A percentile compares a stretch with the other conserved stretches of the same genome.
These are phyloP conservation scores for Citrullus colocynthis DNA, from an alignment of 306 rosid species.

Conservation along the genomic window DNA sequence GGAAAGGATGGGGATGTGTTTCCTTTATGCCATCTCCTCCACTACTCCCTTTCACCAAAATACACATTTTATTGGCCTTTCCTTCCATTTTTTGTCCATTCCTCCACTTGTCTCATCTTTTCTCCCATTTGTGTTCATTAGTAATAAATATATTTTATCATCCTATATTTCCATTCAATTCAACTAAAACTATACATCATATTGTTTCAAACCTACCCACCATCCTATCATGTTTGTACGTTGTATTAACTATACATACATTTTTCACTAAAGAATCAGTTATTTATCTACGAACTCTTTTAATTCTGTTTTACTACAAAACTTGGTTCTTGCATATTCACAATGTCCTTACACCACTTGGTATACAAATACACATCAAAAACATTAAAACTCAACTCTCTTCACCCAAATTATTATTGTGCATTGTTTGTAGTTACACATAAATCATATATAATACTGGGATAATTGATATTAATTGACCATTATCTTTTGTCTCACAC, in stretches of 20 bases:
- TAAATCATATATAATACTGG: not conserved
- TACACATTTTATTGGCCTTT: constrained; percentile 2
- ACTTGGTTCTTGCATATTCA: too few species aligned
- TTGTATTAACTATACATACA: not conserved
- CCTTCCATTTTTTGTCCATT: constrained; percentile 19
- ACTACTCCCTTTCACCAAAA: constrained; percentile 25
- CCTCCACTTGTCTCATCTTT: constrained; percentile 7
- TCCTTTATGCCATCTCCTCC: constrained; percentile 18
- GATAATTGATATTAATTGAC: not conserved
- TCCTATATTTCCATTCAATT: not conserved
- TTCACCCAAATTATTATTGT: too few species aligned
- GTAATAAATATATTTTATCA: not conserved
- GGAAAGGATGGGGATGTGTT: not conserved
- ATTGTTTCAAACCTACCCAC: not conserved
- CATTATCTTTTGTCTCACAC: not conserved
- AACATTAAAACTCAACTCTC: not conserved
- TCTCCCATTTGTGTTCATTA: not conserved
- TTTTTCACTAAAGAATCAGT: too few species aligned
- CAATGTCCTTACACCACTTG: not conserved
- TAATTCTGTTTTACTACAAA: too few species aligned
- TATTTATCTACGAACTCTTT: too few species aligned
- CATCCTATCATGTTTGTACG: not conserved
- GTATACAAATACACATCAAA: not conserved
- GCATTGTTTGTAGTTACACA: not conserved
- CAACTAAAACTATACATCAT: not conserved